Conservation (phyloP, 1,284 basidiomycete species). For the Ceratorhiza oryzae-sativae region DNA sequence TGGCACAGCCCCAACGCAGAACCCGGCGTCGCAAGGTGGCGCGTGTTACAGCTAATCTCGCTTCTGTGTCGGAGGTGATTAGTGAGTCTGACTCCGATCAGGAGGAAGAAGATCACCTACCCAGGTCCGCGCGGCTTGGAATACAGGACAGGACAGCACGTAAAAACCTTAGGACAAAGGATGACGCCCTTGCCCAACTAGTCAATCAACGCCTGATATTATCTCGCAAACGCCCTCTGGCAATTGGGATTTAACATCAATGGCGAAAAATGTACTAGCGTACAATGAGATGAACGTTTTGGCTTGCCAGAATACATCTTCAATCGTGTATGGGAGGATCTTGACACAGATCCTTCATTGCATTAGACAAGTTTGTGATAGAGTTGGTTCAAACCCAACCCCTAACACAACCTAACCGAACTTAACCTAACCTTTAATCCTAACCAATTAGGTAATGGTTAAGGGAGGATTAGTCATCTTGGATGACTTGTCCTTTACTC, state of each 20-base stretch:
- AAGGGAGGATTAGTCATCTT: background rate
- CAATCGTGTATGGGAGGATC: background rate
- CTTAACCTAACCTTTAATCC: slow-evolving; percentile 31
- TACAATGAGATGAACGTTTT: background rate
- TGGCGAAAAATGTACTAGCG: background rate
- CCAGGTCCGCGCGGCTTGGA: background rate
- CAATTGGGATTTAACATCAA: background rate
- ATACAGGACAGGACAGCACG: background rate
- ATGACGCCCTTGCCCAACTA: background rate
- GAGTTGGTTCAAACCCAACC: slow-evolving; percentile 8
- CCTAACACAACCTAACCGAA: slow-evolving; percentile 24
- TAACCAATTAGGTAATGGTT: background rate
- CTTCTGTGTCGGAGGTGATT: no score
- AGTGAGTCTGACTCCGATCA: no score
- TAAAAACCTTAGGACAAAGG: background rate
- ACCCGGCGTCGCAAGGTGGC: background rate
- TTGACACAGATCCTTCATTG: background rate
- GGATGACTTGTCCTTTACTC: background rate
- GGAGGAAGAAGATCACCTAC: background rate
- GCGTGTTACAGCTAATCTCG: no score
- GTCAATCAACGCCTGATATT: background rate
- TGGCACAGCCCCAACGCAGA: background rate
- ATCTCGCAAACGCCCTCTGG: background rate
- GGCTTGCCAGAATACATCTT: background rate
- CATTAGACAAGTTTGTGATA: background rate